Percentiles rank a stretch among this genome's conserved stretches.
phyloP scores from a whole-genome alignment of 495 filamentous ascomycete genomes.

The Daldinia loculata region DNA sequence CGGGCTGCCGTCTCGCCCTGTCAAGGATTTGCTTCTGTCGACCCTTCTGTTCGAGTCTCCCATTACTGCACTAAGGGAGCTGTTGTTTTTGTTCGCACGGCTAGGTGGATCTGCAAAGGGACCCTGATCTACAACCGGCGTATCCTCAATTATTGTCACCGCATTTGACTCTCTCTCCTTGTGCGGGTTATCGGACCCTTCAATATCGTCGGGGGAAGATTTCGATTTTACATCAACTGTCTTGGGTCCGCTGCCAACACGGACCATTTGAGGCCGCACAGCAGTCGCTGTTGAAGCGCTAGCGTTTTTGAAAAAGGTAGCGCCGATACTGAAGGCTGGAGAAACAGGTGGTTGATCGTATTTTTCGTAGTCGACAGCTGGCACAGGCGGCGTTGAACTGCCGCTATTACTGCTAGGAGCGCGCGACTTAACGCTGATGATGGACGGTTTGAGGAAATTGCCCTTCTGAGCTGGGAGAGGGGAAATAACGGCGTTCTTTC shows the following conservation, averaged over 20 bases:
- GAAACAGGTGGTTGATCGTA: constrained; percentile 57
- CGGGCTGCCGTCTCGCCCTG: constrained; percentile 54
- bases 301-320: constrained; percentile 70
- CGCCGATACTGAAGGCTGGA: constrained; percentile 68
- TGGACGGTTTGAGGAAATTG: constrained; percentile 82
- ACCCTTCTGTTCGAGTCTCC: constrained; percentile 59
- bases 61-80: constrained; percentile 62
- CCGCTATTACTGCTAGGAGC: constrained; percentile 53
- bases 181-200: constrained; percentile 25
- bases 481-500: constrained; percentile 83
- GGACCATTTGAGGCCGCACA: constrained; percentile 62
- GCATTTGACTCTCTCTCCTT: constrained; percentile 45
- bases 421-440: constrained; percentile 85
- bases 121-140: constrained; percentile 58
- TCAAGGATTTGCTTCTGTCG: constrained; percentile 36
- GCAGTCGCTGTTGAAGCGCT: constrained; percentile 61
- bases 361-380: constrained; percentile 62
- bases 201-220: constrained; percentile 33
- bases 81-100: constrained; percentile 47
- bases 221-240: constrained; percentile 52
- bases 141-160: constrained; percentile 61
- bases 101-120: constrained; percentile 67
- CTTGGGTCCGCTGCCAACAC: constrained; percentile 60
- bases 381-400: constrained; percentile 63
- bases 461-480: constrained; percentile 84